Conservation (phyloP, 805 yeast species). For the Peterozyma toletana region DNA sequence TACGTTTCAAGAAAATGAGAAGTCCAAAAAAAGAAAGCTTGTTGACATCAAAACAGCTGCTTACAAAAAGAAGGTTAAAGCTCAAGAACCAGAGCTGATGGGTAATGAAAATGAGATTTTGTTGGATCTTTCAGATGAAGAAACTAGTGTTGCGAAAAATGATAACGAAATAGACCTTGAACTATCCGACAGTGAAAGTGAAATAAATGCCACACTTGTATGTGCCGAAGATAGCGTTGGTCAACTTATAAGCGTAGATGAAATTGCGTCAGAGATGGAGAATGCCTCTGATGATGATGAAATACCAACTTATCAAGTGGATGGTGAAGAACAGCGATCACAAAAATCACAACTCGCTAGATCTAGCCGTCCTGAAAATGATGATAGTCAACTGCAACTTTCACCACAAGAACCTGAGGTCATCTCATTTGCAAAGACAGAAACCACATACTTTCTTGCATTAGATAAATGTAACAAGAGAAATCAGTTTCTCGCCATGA, state of each 20-base stretch:
- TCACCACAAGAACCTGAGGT: neutral
- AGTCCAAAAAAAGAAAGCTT: constrained; percentile 2
- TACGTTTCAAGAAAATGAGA: constrained; percentile 11
- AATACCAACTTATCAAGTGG: constrained; percentile 1
- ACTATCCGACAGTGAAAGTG: neutral
- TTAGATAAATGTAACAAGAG: constrained; percentile 77
- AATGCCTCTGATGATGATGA: constrained; percentile 12
- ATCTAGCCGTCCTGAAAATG: constrained; percentile 13
- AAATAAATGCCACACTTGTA: neutral
- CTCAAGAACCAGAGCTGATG: no score
- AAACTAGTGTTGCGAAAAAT: neutral
- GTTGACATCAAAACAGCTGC: no score
- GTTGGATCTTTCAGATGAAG: no score
- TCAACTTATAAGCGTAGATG: constrained; percentile 8
- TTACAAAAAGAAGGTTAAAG: no score
- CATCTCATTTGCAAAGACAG: neutral
- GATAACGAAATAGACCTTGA: neutral
- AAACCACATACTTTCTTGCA: constrained; percentile 54
- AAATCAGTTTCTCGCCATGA: constrained; percentile 47
- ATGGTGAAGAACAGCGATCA: constrained; percentile 14
- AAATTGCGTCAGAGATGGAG: constrained; percentile 16
- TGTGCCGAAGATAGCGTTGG: no score
- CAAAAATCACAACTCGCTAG: constrained; percentile 23
- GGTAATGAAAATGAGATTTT: no score
- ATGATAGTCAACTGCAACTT: neutral